Conservation (phyloP, 1,139 yeast genomes). For the Pichia terricola region DNA sequence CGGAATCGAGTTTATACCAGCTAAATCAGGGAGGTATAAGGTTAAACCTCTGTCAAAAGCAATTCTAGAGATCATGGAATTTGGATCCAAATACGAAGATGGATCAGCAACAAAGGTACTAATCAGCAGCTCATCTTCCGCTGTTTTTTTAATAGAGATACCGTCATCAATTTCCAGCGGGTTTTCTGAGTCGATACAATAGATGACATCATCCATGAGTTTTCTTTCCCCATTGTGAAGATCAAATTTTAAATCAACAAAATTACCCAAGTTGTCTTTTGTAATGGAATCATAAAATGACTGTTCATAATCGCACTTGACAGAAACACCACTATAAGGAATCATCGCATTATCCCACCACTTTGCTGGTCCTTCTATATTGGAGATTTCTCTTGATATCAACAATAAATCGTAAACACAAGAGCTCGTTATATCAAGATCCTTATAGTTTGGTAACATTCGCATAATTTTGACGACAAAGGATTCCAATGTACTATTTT, state of each 20-base stretch:
- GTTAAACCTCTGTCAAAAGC: slow-evolving; percentile 62
- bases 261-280: slow-evolving; percentile 11
- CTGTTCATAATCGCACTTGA: slow-evolving; percentile 32
- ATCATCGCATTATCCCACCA: slow-evolving; percentile 37
- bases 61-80: slow-evolving; percentile 41
- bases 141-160: slow-evolving; percentile 43
- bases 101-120: slow-evolving; percentile 88
- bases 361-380: slow-evolving; percentile 36
- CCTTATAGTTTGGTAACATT: slow-evolving; percentile 18
- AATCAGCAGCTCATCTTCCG: slow-evolving; percentile 32
- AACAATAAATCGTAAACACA: slow-evolving; percentile 40
- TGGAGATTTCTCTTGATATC: slow-evolving; percentile 22
- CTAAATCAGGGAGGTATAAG: slow-evolving; percentile 60
- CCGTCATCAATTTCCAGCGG: slow-evolving; percentile 97
- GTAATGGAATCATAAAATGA: slow-evolving; percentile 29
- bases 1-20: slow-evolving; percentile 34
- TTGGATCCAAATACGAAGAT: slow-evolving; percentile 45
- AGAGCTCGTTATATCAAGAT: slow-evolving; percentile 36
- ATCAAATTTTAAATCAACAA: slow-evolving; percentile 27
- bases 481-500: slow-evolving; percentile 33
- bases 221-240: slow-evolving; percentile 20
- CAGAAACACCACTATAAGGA: slow-evolving; percentile 33
- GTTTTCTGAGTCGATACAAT: slow-evolving; percentile 71
- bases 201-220: slow-evolving; percentile 44
- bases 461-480: slow-evolving; percentile 27